Conservation (phyloP, 2,329 filamentous ascomycete species). For the Neurospora crassa region DNA sequence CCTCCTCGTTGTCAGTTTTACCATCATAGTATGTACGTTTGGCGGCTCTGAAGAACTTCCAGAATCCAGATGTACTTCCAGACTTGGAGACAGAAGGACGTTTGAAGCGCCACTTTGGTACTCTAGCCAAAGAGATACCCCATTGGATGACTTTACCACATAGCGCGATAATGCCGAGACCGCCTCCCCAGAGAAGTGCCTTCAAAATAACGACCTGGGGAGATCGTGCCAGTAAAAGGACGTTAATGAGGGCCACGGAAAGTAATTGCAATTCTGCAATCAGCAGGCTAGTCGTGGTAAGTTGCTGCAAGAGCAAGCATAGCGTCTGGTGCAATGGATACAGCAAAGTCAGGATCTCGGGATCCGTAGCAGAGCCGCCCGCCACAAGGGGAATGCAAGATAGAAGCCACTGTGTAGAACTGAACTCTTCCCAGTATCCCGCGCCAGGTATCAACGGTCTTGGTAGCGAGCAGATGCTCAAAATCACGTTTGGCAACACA, state of each 20-base stretch:
- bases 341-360: constrained; percentile 31
- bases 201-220: constrained; percentile 82
- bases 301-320: constrained; percentile 61
- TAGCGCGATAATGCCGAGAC: constrained; percentile 61
- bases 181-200: constrained; percentile 76
- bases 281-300: constrained; percentile 83
- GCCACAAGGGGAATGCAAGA: constrained; percentile 59
- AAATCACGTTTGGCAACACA: constrained; percentile 70
- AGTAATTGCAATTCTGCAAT: constrained; percentile 81
- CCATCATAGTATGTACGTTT: background rate
- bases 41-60: background rate
- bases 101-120: constrained; percentile 84
- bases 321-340: constrained; percentile 80
- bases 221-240: constrained; percentile 67
- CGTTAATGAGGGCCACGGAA: constrained; percentile 71
- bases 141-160: constrained; percentile 69
- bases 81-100: constrained; percentile 37
- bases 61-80: constrained; percentile 9
- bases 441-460: constrained; percentile 59
- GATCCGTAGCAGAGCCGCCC: constrained; percentile 8
- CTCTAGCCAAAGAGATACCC: constrained; percentile 76
- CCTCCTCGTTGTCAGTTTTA: background rate
- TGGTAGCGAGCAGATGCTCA: constrained; percentile 70
- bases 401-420: constrained; percentile 68
- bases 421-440: constrained; percentile 46